Percentiles rank a stretch among this genome's conserved stretches.
These are phyloP conservation scores for Talaromyces sp. DNA, from an alignment of 2,329 filamentous ascomycete genomes.

Conservation along the genomic window DNA sequence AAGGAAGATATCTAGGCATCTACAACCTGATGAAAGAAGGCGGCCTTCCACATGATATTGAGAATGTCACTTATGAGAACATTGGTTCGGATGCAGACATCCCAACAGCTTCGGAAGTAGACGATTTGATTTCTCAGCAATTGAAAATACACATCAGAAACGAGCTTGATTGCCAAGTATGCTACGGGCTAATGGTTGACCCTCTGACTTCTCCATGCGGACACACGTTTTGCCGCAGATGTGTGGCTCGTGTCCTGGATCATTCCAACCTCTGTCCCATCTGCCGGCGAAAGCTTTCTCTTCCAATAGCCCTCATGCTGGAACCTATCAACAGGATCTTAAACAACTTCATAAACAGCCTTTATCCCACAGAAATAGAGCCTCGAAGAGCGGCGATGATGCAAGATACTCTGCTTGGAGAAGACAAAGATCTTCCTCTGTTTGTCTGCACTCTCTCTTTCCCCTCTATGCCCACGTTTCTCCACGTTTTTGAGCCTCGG, in stretches of 20 bases:
- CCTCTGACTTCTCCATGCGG: conserved; percentile 81
- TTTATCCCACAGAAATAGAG: conserved; percentile 64
- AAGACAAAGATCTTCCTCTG: conserved; percentile 58
- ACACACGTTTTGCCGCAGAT: conserved; percentile 81
- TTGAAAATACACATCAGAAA: conserved; percentile 57
- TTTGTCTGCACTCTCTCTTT: conserved; percentile 81
- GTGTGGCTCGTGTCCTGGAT: conserved; percentile 69
- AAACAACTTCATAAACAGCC: conserved; percentile 54
- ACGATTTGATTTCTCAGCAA: conserved; percentile 48
- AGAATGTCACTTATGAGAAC: conserved; percentile 48
- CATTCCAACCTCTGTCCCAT: conserved; percentile 74
- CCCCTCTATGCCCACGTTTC: conserved; percentile 74
- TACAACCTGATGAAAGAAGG: conserved; percentile 61
- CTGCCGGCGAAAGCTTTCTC: conserved; percentile 62
- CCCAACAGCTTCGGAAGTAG: conserved; percentile 17
- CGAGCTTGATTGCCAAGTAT: conserved; percentile 84
- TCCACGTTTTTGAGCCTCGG: conserved; percentile 88
- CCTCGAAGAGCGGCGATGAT: conserved; percentile 50
- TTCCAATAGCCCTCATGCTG: conserved; percentile 44
- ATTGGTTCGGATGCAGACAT: conserved; percentile 15
- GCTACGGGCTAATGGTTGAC: conserved; percentile 74
- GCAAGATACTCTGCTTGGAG: conserved; percentile 51
- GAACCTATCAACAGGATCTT: conserved; percentile 60
- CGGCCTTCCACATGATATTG: conserved; percentile 48
- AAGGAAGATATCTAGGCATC: conserved; percentile 59